Base-by-base conservation (phyloP, 2,329 filamentous ascomycete genomes). In the Talaromyces piceae region DNA sequence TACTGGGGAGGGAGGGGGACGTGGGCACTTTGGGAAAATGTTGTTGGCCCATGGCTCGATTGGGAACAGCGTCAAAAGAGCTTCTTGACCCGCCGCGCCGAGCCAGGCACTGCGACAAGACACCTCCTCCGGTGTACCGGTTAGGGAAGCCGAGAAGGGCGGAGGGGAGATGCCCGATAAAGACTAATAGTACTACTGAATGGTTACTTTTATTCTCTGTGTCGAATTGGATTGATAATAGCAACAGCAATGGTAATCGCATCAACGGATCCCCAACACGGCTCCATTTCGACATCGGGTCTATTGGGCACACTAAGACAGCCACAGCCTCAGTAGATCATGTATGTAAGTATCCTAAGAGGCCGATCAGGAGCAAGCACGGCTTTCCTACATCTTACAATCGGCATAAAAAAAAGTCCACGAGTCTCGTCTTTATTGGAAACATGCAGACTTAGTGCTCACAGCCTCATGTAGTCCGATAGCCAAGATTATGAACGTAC, bases 21-120 rank as follows among this genome's bases (percentile, higher is more conserved):
- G 59, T 63, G 58, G 52, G 50, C 58, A 61, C 63, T 59, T n/a
- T 61, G 56, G 61, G 61, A 67, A 67, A 67, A 67, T 67, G 62
- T 63, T 64, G 65, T 61, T 59, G 59, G 63, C 63, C 63, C 59
- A 41, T 26, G 33, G 13, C 48, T 28, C 22, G 33, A 51, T 43
- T 46, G 47, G 54, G 54, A 50, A 43, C 46, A 54, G 52, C 43
- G 53, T 50, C 16, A 16, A 20, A 25, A 18, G 12, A 45, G 48
- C 37, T 39, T 49, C 16, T 23, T 30, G n/a, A 20, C 27, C 25
- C 27, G 5, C 16, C 31, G 27, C 31, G 25, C 23, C 22, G 20
- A n/a, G n/a, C n/a, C 27, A n/a, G 3, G 3, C 20, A 12, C 39
- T 43, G 39, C 11, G 3, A 25, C 39, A 9, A 37, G 33, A n/a